Base-by-base conservation (phyloP, 2,329 filamentous ascomycete species). In the Chaetomiaceae sp. region DNA sequence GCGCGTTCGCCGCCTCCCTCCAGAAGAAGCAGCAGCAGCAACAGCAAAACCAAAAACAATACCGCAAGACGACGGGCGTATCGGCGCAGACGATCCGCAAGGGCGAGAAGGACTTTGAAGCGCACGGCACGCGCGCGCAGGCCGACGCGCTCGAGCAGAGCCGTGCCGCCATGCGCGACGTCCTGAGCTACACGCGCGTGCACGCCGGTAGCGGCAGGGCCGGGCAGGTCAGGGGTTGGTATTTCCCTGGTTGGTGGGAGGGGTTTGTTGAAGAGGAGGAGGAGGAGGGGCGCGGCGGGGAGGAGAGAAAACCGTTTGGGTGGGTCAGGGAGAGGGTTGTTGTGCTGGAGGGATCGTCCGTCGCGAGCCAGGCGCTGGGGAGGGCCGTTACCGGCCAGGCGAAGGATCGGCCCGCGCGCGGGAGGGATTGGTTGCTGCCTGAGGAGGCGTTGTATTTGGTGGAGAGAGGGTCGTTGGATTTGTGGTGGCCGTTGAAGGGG, bases 61-160 rank as follows among this genome's bases (percentile, higher is more conserved):
- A 77, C 55, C 66, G 71, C 54, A 78, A 79, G 62, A 70, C 72
- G 47, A 70, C 73, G 5, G 46, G 57, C 41, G 68, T 76, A 38
- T 77, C 76, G 8, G 68, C 74, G 44, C 81, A 82, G 60, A 78
- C 91, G 10, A 89, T 95, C 31, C 90, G 92, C 58, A 89, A 90
- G 57, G 93, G 93, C 54, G 90, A 95, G 67, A 99, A 99, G 69
- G 93, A 99, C 71, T 99, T 96, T 67, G 93, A 97, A 70, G 85
- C 87, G 23, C 90, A 97, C 69, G 87, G 88, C 42, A 97, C 93
- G 2, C 79, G 81, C 27, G 82, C 87, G 27, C 93, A 99, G 69
- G 82, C 85, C 58, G 77, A 79, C 50, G 81, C 85, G 8, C 82
- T 99, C 45, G 86, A 89, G 63, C 81, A 87, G 41, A 95, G 89